These are phyloP conservation scores for Ophiostoma ulmi DNA, from an alignment of 2,329 filamentous ascomycete genomes.

Conservation along the genomic window DNA sequence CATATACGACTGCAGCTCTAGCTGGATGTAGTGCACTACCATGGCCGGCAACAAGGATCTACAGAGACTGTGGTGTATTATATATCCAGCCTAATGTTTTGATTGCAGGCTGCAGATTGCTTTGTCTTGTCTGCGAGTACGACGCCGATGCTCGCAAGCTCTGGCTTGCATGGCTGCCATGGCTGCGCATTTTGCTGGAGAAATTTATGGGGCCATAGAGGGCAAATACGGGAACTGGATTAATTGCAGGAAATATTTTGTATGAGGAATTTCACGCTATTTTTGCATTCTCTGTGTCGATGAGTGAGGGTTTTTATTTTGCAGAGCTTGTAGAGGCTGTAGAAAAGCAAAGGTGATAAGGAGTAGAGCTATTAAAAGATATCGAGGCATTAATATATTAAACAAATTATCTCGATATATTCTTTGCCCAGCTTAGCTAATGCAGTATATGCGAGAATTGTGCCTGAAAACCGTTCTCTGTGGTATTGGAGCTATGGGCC, in stretches of 20 bases:
- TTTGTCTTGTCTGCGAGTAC: neutral
- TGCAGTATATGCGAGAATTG: neutral
- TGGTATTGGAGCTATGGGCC: neutral
- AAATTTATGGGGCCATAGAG: slow-evolving; percentile 13
- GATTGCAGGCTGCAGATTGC: too few relatives aligned
- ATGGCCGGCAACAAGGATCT: neutral
- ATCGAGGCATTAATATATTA: too few relatives aligned
- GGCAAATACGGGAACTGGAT: slow-evolving; percentile 12
- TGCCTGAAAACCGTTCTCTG: neutral
- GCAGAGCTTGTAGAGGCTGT: neutral
- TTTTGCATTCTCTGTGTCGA: neutral
- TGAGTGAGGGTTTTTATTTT: slow-evolving; percentile 13
- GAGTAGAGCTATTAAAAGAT: too few relatives aligned
- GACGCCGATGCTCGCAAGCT: slow-evolving; percentile 3
- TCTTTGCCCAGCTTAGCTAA: neutral
- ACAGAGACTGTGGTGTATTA: too few relatives aligned
- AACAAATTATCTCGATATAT: too few relatives aligned
- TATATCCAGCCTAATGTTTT: neutral
- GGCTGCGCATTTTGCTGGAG: neutral
- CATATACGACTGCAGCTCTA: slow-evolving; percentile 8
- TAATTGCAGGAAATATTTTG: neutral
- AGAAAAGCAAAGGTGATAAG: too few relatives aligned
- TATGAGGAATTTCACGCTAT: slow-evolving; percentile 10
- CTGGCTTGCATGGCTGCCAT: neutral
- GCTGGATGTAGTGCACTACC: neutral